These are phyloP conservation scores for Boletus coccyginus DNA, from an alignment of 768 basidiomycete species.

Conservation along the genomic window DNA sequence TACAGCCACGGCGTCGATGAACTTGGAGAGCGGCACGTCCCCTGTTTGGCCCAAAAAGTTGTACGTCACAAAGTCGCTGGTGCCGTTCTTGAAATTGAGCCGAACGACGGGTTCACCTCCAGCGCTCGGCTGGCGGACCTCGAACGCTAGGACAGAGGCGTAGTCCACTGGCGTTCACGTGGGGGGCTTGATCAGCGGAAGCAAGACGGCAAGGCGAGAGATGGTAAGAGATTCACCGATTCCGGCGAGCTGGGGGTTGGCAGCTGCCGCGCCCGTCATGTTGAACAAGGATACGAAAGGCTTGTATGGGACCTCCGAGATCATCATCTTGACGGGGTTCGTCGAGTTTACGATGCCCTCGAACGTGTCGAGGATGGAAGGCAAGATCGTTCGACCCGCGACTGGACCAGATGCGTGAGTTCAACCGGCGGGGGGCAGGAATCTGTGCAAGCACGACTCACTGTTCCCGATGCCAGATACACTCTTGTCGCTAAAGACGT, in stretches of 20 bases:
- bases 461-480: constrained; percentile 65
- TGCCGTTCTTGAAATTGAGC: constrained; percentile 72
- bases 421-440: not conserved
- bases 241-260: constrained; percentile 51
- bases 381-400: constrained; percentile 62
- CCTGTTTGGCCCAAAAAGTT: constrained; percentile 41
- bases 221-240: constrained; percentile 42
- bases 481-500: constrained; percentile 55
- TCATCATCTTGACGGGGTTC: constrained; percentile 54
- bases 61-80: constrained; percentile 46
- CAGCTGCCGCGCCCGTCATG: constrained; percentile 58
- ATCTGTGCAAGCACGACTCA: constrained; percentile 24
- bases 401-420: constrained; percentile 38
- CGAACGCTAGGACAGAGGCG: constrained; percentile 54
- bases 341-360: constrained; percentile 46
- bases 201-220: not conserved
- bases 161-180: constrained; percentile 48
- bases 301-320: constrained; percentile 59
- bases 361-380: constrained; percentile 56
- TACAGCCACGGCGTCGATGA: constrained; percentile 43
- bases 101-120: constrained; percentile 52
- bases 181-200: not conserved
- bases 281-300: constrained; percentile 78
- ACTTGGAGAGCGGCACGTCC: constrained; percentile 54
- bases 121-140: constrained; percentile 49